Percentiles rank a stretch among this genome's conserved stretches.
Evolutionary conservation across 441 rosid species (phyloP).

Genomic region (Pelargonium fulgidum): DNA sequence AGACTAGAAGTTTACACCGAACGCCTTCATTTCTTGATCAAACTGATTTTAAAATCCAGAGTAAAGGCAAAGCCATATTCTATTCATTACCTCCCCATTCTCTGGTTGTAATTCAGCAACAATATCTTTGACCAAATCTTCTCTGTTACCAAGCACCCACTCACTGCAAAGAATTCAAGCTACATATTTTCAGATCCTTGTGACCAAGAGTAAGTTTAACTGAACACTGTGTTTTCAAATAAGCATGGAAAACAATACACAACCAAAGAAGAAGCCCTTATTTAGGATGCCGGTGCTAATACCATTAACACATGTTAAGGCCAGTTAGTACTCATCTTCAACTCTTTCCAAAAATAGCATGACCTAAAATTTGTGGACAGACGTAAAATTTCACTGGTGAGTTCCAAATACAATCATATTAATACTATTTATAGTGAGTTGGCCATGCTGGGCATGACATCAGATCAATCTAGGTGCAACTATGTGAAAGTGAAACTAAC

Average conservation of each 20-base stretch:
- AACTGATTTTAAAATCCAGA: neutral
- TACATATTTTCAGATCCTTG: slow-evolving; percentile 4
- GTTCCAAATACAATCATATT: neutral
- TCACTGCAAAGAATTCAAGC: slow-evolving; percentile 46
- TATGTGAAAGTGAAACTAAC: neutral
- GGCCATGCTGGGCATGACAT: neutral
- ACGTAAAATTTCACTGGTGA: neutral
- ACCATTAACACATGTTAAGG: neutral
- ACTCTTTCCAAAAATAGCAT: neutral
- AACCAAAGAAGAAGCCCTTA: neutral
- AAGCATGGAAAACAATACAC: neutral
- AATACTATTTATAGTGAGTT: neutral
- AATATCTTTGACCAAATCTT: slow-evolving; percentile 89
- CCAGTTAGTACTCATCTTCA: neutral
- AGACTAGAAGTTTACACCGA: neutral
- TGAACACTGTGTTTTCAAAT: neutral
- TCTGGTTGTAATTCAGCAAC: slow-evolving; percentile 61
- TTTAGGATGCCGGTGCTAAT: neutral
- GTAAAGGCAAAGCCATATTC: slow-evolving; percentile 12
- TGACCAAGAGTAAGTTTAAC: slow-evolving; percentile 3
- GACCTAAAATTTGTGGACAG: neutral
- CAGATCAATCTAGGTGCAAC: slow-evolving; percentile 5
- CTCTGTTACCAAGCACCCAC: slow-evolving; percentile 94
- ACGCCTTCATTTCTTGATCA: neutral
- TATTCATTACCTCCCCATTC: slow-evolving; percentile 66